phyloP scores from a whole-genome alignment of 2,329 filamentous ascomycete species.

The Camillea tinctor region DNA sequence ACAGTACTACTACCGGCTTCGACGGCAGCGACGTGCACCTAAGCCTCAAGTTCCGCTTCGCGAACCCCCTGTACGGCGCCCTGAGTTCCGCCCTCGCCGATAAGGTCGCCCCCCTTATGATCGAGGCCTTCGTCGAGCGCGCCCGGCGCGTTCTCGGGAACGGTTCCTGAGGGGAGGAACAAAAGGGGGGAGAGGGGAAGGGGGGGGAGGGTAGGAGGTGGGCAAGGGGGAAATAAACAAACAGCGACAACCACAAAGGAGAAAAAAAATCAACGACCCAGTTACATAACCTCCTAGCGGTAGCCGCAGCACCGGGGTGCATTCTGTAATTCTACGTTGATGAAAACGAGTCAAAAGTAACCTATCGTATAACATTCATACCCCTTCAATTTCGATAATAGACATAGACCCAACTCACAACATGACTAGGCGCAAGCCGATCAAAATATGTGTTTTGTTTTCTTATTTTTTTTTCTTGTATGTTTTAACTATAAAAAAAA shows the following conservation, averaged over 20 bases:
- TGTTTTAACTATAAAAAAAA: conserved; percentile 3
- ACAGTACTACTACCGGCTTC: conserved; percentile 29
- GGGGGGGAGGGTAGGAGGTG: background rate
- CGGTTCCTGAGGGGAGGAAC: conserved; percentile 2
- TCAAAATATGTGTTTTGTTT: background rate
- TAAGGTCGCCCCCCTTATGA: conserved; percentile 83
- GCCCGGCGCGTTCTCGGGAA: conserved; percentile 58
- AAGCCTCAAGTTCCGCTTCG: conserved; percentile 77
- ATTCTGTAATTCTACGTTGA: too few species aligned
- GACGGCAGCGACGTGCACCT: conserved; percentile 68
- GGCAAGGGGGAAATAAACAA: too few species aligned
- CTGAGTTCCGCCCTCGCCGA: conserved; percentile 80
- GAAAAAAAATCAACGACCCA: too few species aligned
- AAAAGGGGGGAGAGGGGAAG: background rate
- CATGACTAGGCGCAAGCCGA: background rate
- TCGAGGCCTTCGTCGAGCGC: conserved; percentile 86
- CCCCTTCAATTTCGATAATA: too few species aligned
- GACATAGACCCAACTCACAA: too few species aligned
- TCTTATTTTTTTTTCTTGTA: background rate
- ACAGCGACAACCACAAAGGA: too few species aligned
- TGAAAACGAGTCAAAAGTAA: too few species aligned
- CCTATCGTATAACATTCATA: too few species aligned
- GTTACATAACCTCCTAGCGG: too few species aligned
- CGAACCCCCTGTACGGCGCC: conserved; percentile 82
- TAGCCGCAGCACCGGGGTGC: too few species aligned